A percentile compares a stretch with the other conserved stretches of the same genome.
Conservation (phyloP, 164 flowering plant genomes). For the Cinnamomum micranthum region DNA sequence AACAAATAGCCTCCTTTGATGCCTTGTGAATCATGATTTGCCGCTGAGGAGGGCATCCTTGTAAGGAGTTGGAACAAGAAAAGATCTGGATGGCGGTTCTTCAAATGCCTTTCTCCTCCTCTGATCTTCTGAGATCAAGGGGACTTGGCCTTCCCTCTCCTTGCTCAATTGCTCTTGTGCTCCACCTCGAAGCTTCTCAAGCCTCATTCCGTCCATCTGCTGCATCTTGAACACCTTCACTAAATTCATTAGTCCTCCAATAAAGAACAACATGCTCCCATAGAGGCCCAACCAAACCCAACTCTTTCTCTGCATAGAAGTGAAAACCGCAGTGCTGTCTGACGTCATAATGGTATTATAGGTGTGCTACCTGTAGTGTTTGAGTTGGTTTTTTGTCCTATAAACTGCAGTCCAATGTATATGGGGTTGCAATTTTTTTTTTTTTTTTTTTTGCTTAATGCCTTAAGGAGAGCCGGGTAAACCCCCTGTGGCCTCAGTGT, state of each 20-base stretch:
- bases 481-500: too few species aligned
- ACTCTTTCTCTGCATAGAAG: slow-evolving; percentile 42
- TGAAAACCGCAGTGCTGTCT: too few species aligned
- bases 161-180: slow-evolving; percentile 57
- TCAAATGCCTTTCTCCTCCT: slow-evolving; percentile 24
- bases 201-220: slow-evolving; percentile 50
- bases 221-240: slow-evolving; percentile 78
- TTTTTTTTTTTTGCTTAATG: too few species aligned
- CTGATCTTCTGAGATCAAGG: slow-evolving; percentile 44
- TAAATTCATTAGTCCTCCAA: slow-evolving; percentile 71
- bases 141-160: slow-evolving; percentile 59
- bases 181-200: slow-evolving; percentile 70
- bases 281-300: slow-evolving; percentile 61
- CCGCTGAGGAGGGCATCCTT: slow-evolving; percentile 37
- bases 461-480: too few species aligned
- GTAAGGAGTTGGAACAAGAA: slow-evolving; percentile 38
- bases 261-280: slow-evolving; percentile 28
- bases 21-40: not conserved
- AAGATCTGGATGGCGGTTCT: slow-evolving; percentile 6
- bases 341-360: too few species aligned
- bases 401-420: too few species aligned
- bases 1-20: too few species aligned
- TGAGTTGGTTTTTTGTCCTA: too few species aligned
- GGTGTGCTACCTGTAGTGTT: too few species aligned
- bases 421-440: too few species aligned